Conservation (phyloP, 1,284 basidiomycete species). For the Naganishia sp. region DNA sequence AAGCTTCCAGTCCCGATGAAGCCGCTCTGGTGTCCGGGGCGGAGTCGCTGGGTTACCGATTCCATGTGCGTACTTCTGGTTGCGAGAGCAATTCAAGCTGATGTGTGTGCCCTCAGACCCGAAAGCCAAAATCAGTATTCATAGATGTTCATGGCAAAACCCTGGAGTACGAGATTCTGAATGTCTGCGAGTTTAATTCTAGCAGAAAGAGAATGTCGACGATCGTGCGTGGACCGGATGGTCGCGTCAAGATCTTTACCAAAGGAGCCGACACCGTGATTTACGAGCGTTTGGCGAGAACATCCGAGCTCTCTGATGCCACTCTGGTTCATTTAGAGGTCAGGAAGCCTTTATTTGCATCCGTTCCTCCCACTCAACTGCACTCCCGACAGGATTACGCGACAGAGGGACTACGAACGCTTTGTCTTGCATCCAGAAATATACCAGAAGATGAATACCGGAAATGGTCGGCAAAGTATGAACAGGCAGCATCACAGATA, state of each 20-base stretch:
- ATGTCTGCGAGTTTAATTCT: conserved; percentile 98
- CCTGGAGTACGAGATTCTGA: conserved; percentile 86
- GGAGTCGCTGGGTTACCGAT: conserved; percentile 87
- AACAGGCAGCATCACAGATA: conserved; percentile 88
- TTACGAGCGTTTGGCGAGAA: conserved; percentile 79
- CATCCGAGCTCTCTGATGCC: conserved; percentile 70
- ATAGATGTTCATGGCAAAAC: conserved; percentile 73
- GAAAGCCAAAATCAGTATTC: conserved; percentile 94
- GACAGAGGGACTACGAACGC: conserved; percentile 91
- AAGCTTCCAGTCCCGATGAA: conserved; percentile 97
- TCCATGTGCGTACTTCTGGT: conserved; percentile 66
- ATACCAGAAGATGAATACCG: conserved; percentile 86
- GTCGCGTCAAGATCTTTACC: conserved; percentile 90
- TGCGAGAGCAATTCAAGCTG: not conserved
- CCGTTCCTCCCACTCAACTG: not conserved
- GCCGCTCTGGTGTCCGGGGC: conserved; percentile 94
- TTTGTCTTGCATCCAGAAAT: conserved; percentile 94
- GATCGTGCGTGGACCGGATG: conserved; percentile 81
- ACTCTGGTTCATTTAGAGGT: conserved; percentile 90
- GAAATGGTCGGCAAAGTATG: conserved; percentile 84
- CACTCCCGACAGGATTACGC: conserved; percentile 75
- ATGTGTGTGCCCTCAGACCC: conserved; percentile 62
- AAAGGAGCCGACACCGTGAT: conserved; percentile 99
- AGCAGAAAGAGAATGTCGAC: conserved; percentile 98
- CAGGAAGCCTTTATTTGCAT: conserved; percentile 35